Evolutionary conservation across 345 rosid genomes (phyloP), one percentile per base, ranked within the genome.

Genomic region (Citrus sinensis): DNA sequence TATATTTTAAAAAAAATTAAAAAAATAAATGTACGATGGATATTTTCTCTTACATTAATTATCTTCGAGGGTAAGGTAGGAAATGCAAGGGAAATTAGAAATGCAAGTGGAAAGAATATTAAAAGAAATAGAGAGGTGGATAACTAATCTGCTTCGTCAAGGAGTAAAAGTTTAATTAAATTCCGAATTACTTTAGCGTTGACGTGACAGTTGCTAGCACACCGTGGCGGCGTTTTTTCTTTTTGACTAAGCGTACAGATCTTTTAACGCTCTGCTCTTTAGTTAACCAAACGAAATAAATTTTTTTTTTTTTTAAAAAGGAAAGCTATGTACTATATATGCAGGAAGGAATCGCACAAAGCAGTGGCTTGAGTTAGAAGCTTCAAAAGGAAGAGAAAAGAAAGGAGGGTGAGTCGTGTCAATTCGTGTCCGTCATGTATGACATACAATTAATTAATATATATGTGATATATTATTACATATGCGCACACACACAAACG

Each of bases 331-430:
- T 46, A 19, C 58, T 5, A 17, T 5, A 13, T 3, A 46, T 13
- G 51, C 4, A 4, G 17, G 7, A 54, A 54, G 46, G 89, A 86
- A 86, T 84, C 89, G 79, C 59, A 61, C 60, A 79, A 84, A 80
- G 83, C 11, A 67, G 58, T 59, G 60, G 58, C 90, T 86, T 88
- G 81, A 73, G 65, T 7, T 67, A 61, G 75, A 88, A 86, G 88
- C 80, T 81, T 86, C 82, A 17, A 59, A 64, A 75, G 76, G 66
- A 58, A 71, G 35, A 62, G 76, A 77, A 62, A 54, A 6, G 16
- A 58, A 17, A 46, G 17, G 61, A 74, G 73, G 49, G 77, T 83
- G 77, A 76, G 78, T 64, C 72, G 64, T 79, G 79, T 78, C 80
- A 79, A 79, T 65, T 67, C 82, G 71, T 80, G 76, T 80, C 75